Base-by-base conservation (phyloP, 2,329 filamentous ascomycete genomes). In the Trichophaea hybrida region DNA sequence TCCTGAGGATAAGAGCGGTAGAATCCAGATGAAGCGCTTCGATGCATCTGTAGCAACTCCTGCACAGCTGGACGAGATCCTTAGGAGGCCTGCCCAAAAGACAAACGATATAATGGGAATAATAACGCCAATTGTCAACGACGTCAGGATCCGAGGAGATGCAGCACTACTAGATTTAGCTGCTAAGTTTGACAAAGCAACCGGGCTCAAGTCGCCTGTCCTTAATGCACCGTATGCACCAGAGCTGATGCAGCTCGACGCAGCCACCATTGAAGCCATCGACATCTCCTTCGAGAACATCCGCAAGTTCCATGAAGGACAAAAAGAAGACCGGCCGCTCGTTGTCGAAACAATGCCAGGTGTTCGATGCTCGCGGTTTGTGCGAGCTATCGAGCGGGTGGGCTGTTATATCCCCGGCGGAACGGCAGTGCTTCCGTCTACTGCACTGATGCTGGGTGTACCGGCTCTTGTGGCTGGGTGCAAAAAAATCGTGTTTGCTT, bases 401-500 rank as follows among this genome's bases (percentile, higher is more conserved):
- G 93, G 93, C 64, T 78, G 96, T 5, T 98, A 98, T 73, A 85
- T 98, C 13, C 93, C 93, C 5, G 93, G 93, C 59, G 93, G 93
- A 63, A 98, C 93, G 1, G 93, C 93, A 1, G 93, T 98, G n/a
- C 78, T 98, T 44, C 93, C 93, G 10, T 95, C 89, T 59, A 97
- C 93, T 6, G 93, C 93, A 2, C 84, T 98, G 66, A 98, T 98
- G 93, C 80, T 98, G 57, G 93, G 93, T 70, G 93, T 98, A 4
- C 93, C 93, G 6, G 93, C 93, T 61, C 94, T 94, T 86, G 93
- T 97, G 6, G 93, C 93, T 31, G 93, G 93, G 31, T 98, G 93
- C 78, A 82, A 90, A 75, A 94, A 86, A 73, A 95, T 98, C 62
- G 86, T 98, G 13, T 76, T 98, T 38, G 93, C 93, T 17, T 94